Percentiles rank a stretch among this genome's conserved stretches.
These are phyloP conservation scores for Primulina huaijiensis DNA, from an alignment of 257 asterid genomes.

Conservation along the genomic window DNA sequence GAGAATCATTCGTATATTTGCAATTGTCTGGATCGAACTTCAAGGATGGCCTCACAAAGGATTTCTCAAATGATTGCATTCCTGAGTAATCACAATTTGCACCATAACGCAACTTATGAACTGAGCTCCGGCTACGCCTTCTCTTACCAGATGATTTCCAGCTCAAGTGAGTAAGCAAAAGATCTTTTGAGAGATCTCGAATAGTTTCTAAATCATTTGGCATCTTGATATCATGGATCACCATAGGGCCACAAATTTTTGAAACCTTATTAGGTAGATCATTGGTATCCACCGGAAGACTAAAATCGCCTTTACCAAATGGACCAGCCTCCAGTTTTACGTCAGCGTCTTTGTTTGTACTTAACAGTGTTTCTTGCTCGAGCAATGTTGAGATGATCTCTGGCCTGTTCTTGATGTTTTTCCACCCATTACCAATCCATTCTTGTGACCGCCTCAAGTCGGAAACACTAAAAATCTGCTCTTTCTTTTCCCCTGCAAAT, in stretches of 20 bases:
- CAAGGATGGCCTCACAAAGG: constrained; percentile 34
- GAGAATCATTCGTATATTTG: constrained; percentile 46
- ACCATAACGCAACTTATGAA: constrained; percentile 30
- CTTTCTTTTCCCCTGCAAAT: constrained; percentile 59
- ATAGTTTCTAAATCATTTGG: constrained; percentile 16
- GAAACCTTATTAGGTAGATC: constrained; percentile 9
- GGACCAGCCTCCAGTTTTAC: constrained; percentile 21
- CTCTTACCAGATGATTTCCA: constrained; percentile 74
- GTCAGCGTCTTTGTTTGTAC: background rate
- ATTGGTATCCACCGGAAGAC: constrained; percentile 3
- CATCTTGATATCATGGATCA: constrained; percentile 13
- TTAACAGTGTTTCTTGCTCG: constrained; percentile 12
- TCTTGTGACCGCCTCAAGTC: constrained; percentile 71
- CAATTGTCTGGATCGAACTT: constrained; percentile 59
- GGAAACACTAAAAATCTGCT: constrained; percentile 27
- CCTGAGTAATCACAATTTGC: constrained; percentile 25
- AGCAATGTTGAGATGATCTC: constrained; percentile 37
- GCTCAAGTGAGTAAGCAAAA: constrained; percentile 38
- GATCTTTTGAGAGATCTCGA: constrained; percentile 54
- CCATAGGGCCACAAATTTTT: background rate
- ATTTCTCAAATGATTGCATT: constrained; percentile 27
- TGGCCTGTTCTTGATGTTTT: constrained; percentile 42
- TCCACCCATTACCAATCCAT: constrained; percentile 61
- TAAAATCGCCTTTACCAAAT: background rate
- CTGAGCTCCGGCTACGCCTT: constrained; percentile 50